phyloP scores from a whole-genome alignment of 2,329 filamentous ascomycete species.

The Fusarium verrucosum region DNA sequence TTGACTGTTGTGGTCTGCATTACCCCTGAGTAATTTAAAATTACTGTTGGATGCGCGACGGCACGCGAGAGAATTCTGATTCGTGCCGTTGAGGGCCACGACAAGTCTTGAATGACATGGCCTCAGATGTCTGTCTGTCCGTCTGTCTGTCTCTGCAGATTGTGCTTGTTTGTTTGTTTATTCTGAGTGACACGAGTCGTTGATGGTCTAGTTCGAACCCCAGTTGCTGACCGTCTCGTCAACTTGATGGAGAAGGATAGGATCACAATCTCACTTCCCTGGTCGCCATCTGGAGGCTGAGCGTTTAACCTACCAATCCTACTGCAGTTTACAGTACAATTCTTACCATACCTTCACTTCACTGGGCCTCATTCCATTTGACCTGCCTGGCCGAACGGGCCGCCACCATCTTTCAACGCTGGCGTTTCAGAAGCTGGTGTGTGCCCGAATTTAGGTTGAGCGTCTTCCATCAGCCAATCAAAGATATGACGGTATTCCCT shows the following conservation, averaged over 20 bases:
- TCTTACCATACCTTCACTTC: slow-evolving; percentile 10
- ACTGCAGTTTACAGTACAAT: slow-evolving; percentile 12
- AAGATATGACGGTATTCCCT: slow-evolving; percentile 42
- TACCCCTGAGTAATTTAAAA: slow-evolving; percentile 42
- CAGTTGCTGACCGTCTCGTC: background rate
- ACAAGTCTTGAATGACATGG: slow-evolving; percentile 13
- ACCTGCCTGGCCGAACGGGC: slow-evolving; percentile 21
- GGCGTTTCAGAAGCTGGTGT: slow-evolving; percentile 46
- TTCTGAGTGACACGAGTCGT: slow-evolving; percentile 17
- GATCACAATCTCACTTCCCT: slow-evolving; percentile 8
- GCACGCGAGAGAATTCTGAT: slow-evolving; percentile 30
- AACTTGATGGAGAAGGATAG: background rate
- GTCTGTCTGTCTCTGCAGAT: slow-evolving; percentile 10
- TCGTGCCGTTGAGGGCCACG: slow-evolving; percentile 28
- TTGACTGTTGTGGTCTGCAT: slow-evolving; percentile 30
- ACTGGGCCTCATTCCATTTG: slow-evolving; percentile 31
- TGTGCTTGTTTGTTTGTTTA: slow-evolving; percentile 5
- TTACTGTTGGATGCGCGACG: slow-evolving; percentile 14
- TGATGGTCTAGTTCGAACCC: background rate
- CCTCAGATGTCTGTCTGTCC: too few relatives aligned
- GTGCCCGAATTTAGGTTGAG: slow-evolving; percentile 49
- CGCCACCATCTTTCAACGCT: slow-evolving; percentile 39
- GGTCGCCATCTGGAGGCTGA: slow-evolving; percentile 14
- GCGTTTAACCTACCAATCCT: slow-evolving; percentile 45
- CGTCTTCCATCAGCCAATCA: slow-evolving; percentile 49